A percentile compares a stretch with the other conserved stretches of the same genome.
phyloP scores from a whole-genome alignment of 176 grass and related monocot genomes.

The Avena atlantica region DNA sequence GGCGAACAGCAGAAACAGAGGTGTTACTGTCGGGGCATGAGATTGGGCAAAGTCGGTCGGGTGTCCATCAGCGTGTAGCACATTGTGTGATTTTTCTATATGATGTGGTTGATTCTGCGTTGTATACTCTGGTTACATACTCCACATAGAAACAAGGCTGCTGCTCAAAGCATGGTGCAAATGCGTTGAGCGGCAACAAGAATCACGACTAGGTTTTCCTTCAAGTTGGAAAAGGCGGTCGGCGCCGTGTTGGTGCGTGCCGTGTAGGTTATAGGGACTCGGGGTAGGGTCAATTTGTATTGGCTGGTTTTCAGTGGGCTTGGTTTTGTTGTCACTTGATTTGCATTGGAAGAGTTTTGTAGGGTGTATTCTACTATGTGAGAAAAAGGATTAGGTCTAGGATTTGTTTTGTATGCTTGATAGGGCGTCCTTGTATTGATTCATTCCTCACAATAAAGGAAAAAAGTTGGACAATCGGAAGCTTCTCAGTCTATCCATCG shows the following conservation, averaged over 20 bases:
- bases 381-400: conserved; percentile 38
- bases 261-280: conserved; percentile 17
- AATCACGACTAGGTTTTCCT: too few relatives aligned
- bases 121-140: neutral
- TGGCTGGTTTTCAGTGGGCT: conserved; percentile 56
- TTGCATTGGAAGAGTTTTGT: conserved; percentile 53
- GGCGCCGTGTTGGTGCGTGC: too few relatives aligned
- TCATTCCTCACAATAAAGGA: conserved; percentile 43
- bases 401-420: neutral
- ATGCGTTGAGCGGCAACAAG: too few relatives aligned
- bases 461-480: neutral
- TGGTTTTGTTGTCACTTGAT: conserved; percentile 43
- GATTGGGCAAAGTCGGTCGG: conserved; percentile 1
- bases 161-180: neutral
- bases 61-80: neutral
- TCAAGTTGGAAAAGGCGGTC: neutral
- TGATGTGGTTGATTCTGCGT: neutral
- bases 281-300: conserved; percentile 17
- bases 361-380: conserved; percentile 33
- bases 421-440: conserved; percentile 41
- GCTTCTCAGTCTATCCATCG: neutral
- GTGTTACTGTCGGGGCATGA: neutral
- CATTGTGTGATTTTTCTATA: conserved; percentile 17
- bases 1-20: neutral
- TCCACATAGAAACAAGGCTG: neutral